Evolutionary conservation across 805 yeast genomes (phyloP).

Genomic region (Candida xyloterini): DNA sequence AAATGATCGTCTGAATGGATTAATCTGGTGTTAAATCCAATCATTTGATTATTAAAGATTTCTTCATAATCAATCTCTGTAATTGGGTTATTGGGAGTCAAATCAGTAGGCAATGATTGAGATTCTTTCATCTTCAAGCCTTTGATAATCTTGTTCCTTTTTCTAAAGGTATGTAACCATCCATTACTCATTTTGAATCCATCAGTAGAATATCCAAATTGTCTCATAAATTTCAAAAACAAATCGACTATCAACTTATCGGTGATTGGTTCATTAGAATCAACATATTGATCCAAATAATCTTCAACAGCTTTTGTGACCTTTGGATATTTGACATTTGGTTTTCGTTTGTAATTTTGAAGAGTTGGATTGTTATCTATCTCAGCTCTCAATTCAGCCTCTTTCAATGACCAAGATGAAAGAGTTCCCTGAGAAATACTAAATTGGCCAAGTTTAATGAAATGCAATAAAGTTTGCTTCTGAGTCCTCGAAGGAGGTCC

Average conservation of each 20-base stretch:
- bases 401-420: slow-evolving; percentile 33
- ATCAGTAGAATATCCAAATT: slow-evolving; percentile 24
- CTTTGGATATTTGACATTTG: slow-evolving; percentile 34
- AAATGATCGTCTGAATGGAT: slow-evolving; percentile 36
- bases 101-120: background rate
- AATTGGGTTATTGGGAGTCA: background rate
- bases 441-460: slow-evolving; percentile 22
- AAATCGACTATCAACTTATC: slow-evolving; percentile 27
- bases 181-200: slow-evolving; percentile 32
- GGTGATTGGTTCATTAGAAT: slow-evolving; percentile 22
- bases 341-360: slow-evolving; percentile 29
- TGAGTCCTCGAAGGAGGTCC: slow-evolving; percentile 33
- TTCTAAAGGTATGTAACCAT: slow-evolving; percentile 35
- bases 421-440: slow-evolving; percentile 36
- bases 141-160: slow-evolving; percentile 25
- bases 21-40: slow-evolving; percentile 37
- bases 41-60: slow-evolving; percentile 25
- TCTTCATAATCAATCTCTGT: slow-evolving; percentile 20
- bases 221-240: slow-evolving; percentile 15
- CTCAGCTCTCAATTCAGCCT: slow-evolving; percentile 24
- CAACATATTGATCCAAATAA: slow-evolving; percentile 18
- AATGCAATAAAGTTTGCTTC: slow-evolving; percentile 26
- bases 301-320: slow-evolving; percentile 33
- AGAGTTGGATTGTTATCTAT: slow-evolving; percentile 26
- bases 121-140: background rate